Evolutionary conservation across 768 basidiomycete species (phyloP), one percentile per base, ranked within the genome.

Genomic region (Panellus pusillus): DNA sequence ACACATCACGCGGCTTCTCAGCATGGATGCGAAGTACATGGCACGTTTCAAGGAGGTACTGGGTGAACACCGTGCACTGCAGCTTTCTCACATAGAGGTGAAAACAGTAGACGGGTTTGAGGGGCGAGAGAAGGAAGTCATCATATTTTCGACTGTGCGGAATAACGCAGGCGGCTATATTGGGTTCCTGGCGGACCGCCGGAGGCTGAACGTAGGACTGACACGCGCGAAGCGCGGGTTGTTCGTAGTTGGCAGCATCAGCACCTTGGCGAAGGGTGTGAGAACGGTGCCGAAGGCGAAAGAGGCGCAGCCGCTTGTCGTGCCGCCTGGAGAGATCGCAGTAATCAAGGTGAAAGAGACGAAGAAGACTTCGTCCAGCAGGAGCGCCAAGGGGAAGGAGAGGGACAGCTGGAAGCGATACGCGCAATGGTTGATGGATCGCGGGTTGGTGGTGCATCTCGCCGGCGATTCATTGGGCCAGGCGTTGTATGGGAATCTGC

Each of bases 101-200:
- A 91, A 90, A 73, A 96, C 93, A 0, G 93, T 97, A 13, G 93
- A 97, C 62, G 93, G 93, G 17, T 97, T 95, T 67, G 92, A 97
- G 68, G 93, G 93, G 12, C 80, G 92, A 41, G 92, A 97, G 73
- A 96, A 96, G 72, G 88, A 92, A 28, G 83, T 96, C 38, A 90
- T 97, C 58, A 78, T 97, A 39, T 94, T 97, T 68, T 92, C 90
- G 38, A 94, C 93, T 3, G 93, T 94, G 44, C 79, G 94, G 47
- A 90, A 89, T 67, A 97, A 97, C 63, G 62, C 74, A 2, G 71
- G 70, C 1, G 91, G 92, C 9, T 75, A 82, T 52, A 91, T 97
- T 63, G 94, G 94, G 1, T 97, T 97, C 71, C 75, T 97, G 19
- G 91, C 87, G 18, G 93, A 97, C 71, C 77, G 85, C 62, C 75